Evolutionary conservation across 495 filamentous ascomycete species (phyloP).

Genomic region (Penicillium lagena): DNA sequence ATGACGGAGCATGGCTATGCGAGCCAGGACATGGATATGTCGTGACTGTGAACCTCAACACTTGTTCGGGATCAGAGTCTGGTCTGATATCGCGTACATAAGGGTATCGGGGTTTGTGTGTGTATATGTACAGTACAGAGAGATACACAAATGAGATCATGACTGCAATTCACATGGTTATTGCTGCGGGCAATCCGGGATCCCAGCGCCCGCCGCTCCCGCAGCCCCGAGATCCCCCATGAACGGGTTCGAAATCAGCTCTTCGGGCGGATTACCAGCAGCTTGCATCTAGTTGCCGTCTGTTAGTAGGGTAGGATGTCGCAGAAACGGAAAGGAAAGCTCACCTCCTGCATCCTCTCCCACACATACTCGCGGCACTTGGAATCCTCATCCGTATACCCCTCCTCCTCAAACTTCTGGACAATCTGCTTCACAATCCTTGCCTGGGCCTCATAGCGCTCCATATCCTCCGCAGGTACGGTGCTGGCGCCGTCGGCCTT

Average conservation of each 20-base stretch:
- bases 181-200: conserved; percentile 38
- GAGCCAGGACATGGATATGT: conserved; percentile 39
- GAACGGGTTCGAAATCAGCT: conserved; percentile 74
- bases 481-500: conserved; percentile 41
- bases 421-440: conserved; percentile 81
- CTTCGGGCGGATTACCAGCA: conserved; percentile 79
- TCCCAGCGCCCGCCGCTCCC: conserved; percentile 15
- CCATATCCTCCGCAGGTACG: conserved; percentile 60
- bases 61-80: conserved; percentile 8
- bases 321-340: conserved; percentile 12
- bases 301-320: conserved; percentile 4
- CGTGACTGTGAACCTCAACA: conserved; percentile 2
- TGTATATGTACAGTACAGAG: conserved; percentile 22
- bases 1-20: conserved; percentile 16
- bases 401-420: conserved; percentile 70
- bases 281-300: conserved; percentile 74
- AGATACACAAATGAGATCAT: neutral
- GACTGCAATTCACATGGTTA: conserved; percentile 7
- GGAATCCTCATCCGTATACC: conserved; percentile 74
- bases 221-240: conserved; percentile 27
- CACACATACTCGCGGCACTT: conserved; percentile 88
- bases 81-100: conserved; percentile 10
- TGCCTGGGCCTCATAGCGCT: conserved; percentile 76
- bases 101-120: conserved; percentile 19
- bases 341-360: conserved; percentile 93